A percentile compares a stretch with the other conserved stretches of the same genome.
Conservation (phyloP, 2,329 filamentous ascomycete genomes). For the Apiospora sp. region DNA sequence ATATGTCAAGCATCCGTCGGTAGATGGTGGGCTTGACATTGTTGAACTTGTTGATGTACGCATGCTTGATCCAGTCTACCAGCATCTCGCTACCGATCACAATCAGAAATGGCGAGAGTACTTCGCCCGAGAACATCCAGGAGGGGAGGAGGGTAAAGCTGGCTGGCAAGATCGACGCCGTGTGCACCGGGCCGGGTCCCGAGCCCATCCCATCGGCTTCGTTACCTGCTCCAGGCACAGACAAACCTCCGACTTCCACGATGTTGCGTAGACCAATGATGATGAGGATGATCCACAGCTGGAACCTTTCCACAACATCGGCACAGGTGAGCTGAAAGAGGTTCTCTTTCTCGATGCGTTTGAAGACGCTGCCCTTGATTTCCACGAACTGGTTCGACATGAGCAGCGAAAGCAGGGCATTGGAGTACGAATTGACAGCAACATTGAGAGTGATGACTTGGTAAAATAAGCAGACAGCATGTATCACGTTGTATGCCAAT, state of each 20-base stretch:
- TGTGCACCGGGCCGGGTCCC: conserved; percentile 67
- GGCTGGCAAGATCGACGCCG: conserved; percentile 81
- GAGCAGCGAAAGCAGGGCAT: conserved; percentile 88
- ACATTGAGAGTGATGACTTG: conserved; percentile 98
- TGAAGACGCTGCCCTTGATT: conserved; percentile 98
- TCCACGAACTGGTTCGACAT: conserved; percentile 99
- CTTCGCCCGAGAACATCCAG: conserved; percentile 80
- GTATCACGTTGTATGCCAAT: conserved; percentile 85
- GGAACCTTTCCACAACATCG: conserved; percentile 95
- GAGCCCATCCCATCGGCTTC: conserved; percentile 56
- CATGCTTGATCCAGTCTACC: conserved; percentile 96
- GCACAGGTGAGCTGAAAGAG: conserved; percentile 96
- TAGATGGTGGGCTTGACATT: conserved; percentile 94
- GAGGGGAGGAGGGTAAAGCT: conserved; percentile 90
- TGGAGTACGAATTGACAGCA: conserved; percentile 97
- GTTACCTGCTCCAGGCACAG: conserved; percentile 62
- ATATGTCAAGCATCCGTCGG: conserved; percentile 85
- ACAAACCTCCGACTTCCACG: conserved; percentile 90
- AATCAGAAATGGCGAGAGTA: conserved; percentile 90
- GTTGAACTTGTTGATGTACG: conserved; percentile 98
- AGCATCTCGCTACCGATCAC: conserved; percentile 96
- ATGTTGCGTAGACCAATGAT: conserved; percentile 97
- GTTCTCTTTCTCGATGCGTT: conserved; percentile 98
- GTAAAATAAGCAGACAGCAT: conserved; percentile 90
- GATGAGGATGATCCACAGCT: conserved; percentile 95